phyloP scores from a whole-genome alignment of 148 eudicot genomes.

The Heliosperma pusillum region DNA sequence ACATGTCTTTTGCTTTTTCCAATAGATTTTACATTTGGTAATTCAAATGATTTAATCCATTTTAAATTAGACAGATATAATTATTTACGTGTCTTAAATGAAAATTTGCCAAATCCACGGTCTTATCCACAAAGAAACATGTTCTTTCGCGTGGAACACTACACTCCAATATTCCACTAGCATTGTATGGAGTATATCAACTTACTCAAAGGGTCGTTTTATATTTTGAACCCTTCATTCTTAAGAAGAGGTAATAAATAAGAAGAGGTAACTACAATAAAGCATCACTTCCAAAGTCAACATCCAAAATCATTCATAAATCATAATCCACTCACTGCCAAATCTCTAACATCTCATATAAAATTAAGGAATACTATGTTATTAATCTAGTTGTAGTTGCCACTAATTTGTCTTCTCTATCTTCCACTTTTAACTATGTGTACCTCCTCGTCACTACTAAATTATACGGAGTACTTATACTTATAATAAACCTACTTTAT shows the following conservation, averaged over 20 bases:
- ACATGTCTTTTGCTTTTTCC: too few relatives aligned
- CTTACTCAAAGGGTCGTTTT: constrained; percentile 8
- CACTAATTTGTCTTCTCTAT: constrained; percentile 10
- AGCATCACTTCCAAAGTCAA: neutral
- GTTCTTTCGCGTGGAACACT: too few relatives aligned
- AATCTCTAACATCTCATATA: neutral
- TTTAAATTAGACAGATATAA: too few relatives aligned
- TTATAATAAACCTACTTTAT: neutral
- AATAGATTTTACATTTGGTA: too few relatives aligned
- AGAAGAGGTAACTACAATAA: neutral
- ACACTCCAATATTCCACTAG: too few relatives aligned
- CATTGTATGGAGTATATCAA: too few relatives aligned
- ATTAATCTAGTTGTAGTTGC: constrained; percentile 6
- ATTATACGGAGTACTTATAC: too few relatives aligned
- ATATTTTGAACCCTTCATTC: constrained; percentile 11
- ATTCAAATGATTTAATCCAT: too few relatives aligned
- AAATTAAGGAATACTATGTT: neutral
- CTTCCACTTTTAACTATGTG: constrained; percentile 2
- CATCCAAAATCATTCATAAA: neutral
- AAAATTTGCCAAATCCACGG: too few relatives aligned
- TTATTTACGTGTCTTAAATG: too few relatives aligned
- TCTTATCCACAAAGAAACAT: too few relatives aligned
- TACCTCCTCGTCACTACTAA: constrained; percentile 1
- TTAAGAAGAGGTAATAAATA: neutral
- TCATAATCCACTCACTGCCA: constrained; percentile 7